Evolutionary conservation across 768 basidiomycete genomes (phyloP), one percentile per base, ranked within the genome.

Genomic region (Hericium rajendrae): DNA sequence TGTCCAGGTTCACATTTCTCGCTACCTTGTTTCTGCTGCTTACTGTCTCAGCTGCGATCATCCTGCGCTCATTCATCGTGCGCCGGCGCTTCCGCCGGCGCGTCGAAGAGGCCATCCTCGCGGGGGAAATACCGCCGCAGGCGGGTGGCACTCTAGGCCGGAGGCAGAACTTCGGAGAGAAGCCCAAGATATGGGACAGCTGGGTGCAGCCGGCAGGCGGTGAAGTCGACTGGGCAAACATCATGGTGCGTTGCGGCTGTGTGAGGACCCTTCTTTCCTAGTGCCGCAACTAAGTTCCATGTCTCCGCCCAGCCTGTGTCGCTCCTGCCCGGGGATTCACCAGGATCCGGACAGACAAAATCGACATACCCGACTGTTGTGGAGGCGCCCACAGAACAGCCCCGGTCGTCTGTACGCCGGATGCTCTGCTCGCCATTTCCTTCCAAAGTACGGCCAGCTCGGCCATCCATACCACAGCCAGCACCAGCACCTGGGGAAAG

Each of bases 1-100:
- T 51, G 16, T 58, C 49, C 67, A 86, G 83, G 26, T 81, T 85
- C 68, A 87, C 85, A 4, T 88, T 87, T 64, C 78, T 88, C 39
- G 84, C 85, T 22, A 87, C 86, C 3, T 77, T 88, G 24, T 75
- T 86, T 61, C 73, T 88, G 48, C 79, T 88, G 59, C 74, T 88
- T 16, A 72, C 80, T 46, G 77, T 88, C 53, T 86, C 85, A 9
- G 79, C 74, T 43, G 77, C 78, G 6, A 82, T 88, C 61, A 76
- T 87, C 55, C 70, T 83, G 50, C 79, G 87, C 48, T 84, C 86
- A 1, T 80, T 80, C 61, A 62, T 85, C 57, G 64, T 84, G 16
- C 80, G 86, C 18, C 72, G 83, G 15, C 78, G 82, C 20, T 81
- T 79, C 67, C 79, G 78, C 13, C 75, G 73, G 9, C 76, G 74